Conservation (phyloP, 192 early-diverging fungal species). For the Podila clonocystis region DNA sequence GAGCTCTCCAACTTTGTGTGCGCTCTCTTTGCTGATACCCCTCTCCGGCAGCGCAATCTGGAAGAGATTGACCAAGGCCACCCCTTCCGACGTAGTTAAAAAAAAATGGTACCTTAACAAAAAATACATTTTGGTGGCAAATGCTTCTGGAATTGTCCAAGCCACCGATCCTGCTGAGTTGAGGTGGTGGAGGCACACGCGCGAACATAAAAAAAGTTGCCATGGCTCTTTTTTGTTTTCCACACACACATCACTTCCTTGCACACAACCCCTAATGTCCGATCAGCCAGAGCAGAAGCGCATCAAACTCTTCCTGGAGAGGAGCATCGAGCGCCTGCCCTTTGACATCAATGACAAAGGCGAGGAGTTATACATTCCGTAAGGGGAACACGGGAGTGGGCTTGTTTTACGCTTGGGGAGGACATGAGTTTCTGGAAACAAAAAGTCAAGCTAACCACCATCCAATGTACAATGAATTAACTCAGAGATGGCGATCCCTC, state of each 20-base stretch:
- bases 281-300: constrained; percentile 17
- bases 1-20: constrained; percentile 62
- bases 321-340: constrained; percentile 42
- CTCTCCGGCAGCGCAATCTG: constrained; percentile 55
- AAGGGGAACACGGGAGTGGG: neutral
- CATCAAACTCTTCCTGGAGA: constrained; percentile 45
- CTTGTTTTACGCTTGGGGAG: neutral
- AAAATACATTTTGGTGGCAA: too few species aligned
- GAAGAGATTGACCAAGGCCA: constrained; percentile 59
- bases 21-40: constrained; percentile 67
- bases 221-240: neutral
- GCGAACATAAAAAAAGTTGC: neutral
- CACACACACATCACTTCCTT: neutral
- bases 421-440: neutral
- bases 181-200: neutral
- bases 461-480: neutral
- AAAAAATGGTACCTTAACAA: neutral
- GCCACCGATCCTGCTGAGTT: constrained; percentile 1
- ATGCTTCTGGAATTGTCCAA: neutral
- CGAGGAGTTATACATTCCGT: constrained; percentile 46
- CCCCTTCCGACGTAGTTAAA: constrained; percentile 11
- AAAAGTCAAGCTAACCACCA: neutral
- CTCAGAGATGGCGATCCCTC: constrained; percentile 43
- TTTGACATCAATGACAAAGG: constrained; percentile 46
- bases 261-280: neutral